A percentile compares a stretch with the other conserved stretches of the same genome.
phyloP scores from a whole-genome alignment of 345 rosid species.

The Raphanus sativus region DNA sequence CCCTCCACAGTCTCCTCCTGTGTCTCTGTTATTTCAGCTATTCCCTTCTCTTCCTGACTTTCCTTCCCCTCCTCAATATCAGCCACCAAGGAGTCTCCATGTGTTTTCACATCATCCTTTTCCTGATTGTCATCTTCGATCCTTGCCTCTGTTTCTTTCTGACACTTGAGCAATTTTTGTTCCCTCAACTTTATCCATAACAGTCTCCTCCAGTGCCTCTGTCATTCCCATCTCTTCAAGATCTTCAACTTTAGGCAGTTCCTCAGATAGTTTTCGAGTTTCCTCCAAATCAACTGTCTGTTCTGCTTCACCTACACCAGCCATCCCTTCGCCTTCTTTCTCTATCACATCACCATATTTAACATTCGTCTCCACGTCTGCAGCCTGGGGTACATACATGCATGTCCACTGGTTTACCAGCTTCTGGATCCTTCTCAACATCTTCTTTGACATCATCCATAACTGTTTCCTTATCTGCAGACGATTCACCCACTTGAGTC shows the following conservation, averaged over 20 bases:
- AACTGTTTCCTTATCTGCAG: slow-evolving; percentile 16
- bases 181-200: slow-evolving; percentile 19
- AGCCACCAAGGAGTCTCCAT: slow-evolving; percentile 32
- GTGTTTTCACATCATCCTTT: slow-evolving; percentile 36
- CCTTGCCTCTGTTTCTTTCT: slow-evolving; percentile 34
- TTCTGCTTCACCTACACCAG: slow-evolving; percentile 22
- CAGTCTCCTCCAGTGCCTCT: slow-evolving; percentile 37
- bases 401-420: slow-evolving; percentile 20
- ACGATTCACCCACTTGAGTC: slow-evolving; percentile 13
- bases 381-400: slow-evolving; percentile 28
- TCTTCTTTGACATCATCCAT: slow-evolving; percentile 30
- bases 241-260: slow-evolving; percentile 26
- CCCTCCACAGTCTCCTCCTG: slow-evolving; percentile 39
- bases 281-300: slow-evolving; percentile 17
- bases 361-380: slow-evolving; percentile 10
- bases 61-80: slow-evolving; percentile 40
- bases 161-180: slow-evolving; percentile 21
- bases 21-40: slow-evolving; percentile 23
- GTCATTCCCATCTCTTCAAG: slow-evolving; percentile 28
- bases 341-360: slow-evolving; percentile 16
- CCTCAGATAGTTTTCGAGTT: slow-evolving; percentile 26
- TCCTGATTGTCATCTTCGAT: slow-evolving; percentile 25
- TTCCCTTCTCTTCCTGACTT: slow-evolving; percentile 32
- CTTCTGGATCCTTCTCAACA: slow-evolving; percentile 20
- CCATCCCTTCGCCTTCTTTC: slow-evolving; percentile 27